phyloP scores from a whole-genome alignment of 1,284 basidiomycete species.

The Sphaerobolus stellatus region DNA sequence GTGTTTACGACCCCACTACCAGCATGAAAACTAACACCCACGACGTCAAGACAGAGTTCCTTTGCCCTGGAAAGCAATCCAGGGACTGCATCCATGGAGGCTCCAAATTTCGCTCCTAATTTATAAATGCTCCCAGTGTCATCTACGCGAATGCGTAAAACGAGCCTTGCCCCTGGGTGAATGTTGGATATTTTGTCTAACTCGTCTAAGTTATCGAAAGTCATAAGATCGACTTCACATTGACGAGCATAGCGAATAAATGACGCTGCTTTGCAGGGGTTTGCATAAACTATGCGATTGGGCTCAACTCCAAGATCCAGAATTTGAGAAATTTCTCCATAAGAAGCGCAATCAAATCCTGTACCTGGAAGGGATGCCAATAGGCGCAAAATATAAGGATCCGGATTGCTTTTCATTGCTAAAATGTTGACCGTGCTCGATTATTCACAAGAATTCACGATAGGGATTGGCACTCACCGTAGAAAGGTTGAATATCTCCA shows the following conservation, averaged over 20 bases:
- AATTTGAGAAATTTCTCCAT: slow-evolving; percentile 87
- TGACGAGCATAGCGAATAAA: slow-evolving; percentile 87
- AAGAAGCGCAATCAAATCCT: slow-evolving; percentile 98
- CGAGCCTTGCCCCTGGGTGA: slow-evolving; percentile 83
- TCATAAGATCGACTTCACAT: slow-evolving; percentile 87
- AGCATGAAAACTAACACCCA: slow-evolving; percentile 98
- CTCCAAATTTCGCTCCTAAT: slow-evolving; percentile 97
- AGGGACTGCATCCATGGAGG: slow-evolving; percentile 81
- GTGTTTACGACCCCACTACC: slow-evolving; percentile 97
- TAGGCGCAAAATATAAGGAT: slow-evolving; percentile 89
- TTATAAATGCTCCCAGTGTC: slow-evolving; percentile 94
- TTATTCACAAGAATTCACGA: slow-evolving; percentile 5
- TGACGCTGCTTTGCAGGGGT: slow-evolving; percentile 96
- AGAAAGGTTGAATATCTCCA: slow-evolving; percentile 89
- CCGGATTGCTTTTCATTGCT: slow-evolving; percentile 98
- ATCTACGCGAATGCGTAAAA: slow-evolving; percentile 95
- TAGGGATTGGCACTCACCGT: slow-evolving; percentile 57
- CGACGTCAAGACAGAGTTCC: slow-evolving; percentile 80
- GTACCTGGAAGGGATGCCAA: slow-evolving; percentile 87
- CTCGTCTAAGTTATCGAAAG: slow-evolving; percentile 98
- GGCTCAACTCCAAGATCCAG: slow-evolving; percentile 73
- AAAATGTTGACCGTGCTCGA: slow-evolving; percentile 13
- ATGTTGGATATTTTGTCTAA: slow-evolving; percentile 90
- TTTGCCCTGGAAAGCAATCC: slow-evolving; percentile 77
- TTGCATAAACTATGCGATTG: slow-evolving; percentile 92